phyloP scores from a whole-genome alignment of 2,329 filamentous ascomycete genomes.

The Penicillium sp. region DNA sequence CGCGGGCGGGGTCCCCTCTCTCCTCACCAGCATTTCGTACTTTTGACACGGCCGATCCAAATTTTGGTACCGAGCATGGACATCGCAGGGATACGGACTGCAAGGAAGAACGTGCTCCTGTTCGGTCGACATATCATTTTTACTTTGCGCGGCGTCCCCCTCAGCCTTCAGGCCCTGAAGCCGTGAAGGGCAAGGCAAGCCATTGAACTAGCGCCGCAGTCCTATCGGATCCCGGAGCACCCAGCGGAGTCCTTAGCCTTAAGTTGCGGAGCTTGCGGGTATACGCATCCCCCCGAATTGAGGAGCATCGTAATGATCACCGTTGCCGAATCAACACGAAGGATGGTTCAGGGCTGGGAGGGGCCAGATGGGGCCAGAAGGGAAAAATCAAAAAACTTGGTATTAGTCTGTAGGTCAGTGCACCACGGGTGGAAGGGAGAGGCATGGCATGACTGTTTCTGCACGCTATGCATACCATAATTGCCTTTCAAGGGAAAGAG shows the following conservation, averaged over 20 bases:
- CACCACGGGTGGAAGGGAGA: constrained; percentile 9
- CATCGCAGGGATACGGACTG: constrained; percentile 11
- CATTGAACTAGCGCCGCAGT: neutral
- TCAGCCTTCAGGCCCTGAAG: neutral
- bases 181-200: neutral
- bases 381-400: neutral
- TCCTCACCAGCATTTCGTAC: constrained; percentile 9
- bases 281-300: constrained; percentile 18
- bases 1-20: neutral
- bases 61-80: constrained; percentile 18
- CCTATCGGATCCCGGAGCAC: constrained; percentile 17
- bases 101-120: constrained; percentile 3
- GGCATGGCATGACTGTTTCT: constrained; percentile 16
- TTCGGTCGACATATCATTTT: constrained; percentile 24
- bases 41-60: constrained; percentile 23
- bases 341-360: neutral
- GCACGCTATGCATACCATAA: constrained; percentile 27
- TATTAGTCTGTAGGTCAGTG: constrained; percentile 24
- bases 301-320: constrained; percentile 18
- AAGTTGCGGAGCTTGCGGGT: constrained; percentile 10
- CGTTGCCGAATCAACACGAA: constrained; percentile 21
- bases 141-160: constrained; percentile 6
- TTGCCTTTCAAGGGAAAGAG: constrained; percentile 15
- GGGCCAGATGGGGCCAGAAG: neutral
- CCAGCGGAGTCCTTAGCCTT: constrained; percentile 2